Base-by-base conservation (phyloP, 768 basidiomycete genomes). In the Vararia minispora region DNA sequence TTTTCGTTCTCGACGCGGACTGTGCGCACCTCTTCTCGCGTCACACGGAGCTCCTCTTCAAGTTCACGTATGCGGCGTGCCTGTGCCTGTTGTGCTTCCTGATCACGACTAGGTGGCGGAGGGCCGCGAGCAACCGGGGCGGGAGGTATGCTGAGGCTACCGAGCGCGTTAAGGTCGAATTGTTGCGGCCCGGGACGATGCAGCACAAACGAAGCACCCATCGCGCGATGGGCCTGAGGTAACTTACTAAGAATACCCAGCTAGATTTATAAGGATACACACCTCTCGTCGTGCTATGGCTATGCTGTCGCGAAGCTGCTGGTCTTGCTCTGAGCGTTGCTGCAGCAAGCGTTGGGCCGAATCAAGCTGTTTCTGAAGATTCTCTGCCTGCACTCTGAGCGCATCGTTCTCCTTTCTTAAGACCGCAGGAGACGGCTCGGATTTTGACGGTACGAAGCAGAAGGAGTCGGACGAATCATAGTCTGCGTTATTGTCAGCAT, bases 381-480 rank as follows among this genome's bases (percentile, higher is more conserved):
- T 57, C 10, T 74, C 72, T 4, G 81, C 51, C 45, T 87, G 78
- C 4, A 62, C 58, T 52, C 72, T 83, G 8, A 90, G 66, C 6
- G 62, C 50, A 1, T 56, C 52, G 46, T 90, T 90, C 53, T 90
- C 85, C 53, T 69, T 74, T 55, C 70, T 74, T 24, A 86, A 59
- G 1, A 57, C 56, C 13, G 63, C 55, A 4, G 65, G 56, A 22
- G 73, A 60, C 5, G 69, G 55, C 35, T 76, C 76, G 21, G 71
- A 58, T 23, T 71, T 75, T 5, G 73, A 71, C 0, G 85, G 79
- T 33, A 89, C 71, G 25, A 89, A 53, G 47, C 69, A 84, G 53
- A 87, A 88, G 0, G 85, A 88, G 46, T 83, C 86, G 1, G 85
- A 79, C 40, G 85, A 67, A 23, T 83, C 78, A 46, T 79, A 74